These are phyloP conservation scores for Lagenaria siceraria DNA, from an alignment of 306 rosid genomes.

Conservation along the genomic window DNA sequence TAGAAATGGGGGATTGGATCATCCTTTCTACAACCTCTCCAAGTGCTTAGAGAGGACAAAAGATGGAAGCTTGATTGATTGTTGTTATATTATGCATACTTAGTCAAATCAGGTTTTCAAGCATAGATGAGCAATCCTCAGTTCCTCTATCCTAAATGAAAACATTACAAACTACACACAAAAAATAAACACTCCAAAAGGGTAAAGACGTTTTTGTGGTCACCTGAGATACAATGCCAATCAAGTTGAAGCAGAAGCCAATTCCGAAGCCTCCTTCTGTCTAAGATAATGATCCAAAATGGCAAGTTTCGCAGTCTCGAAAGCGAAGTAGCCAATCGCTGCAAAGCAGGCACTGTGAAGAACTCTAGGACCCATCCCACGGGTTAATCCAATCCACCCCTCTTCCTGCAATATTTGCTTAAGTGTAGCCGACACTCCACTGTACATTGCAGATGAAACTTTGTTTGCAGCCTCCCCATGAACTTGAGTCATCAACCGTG, in stretches of 20 bases:
- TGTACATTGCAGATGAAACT: conserved; percentile 36
- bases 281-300: conserved; percentile 46
- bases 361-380: conserved; percentile 93
- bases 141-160: neutral
- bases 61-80: neutral
- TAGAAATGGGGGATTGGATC: neutral
- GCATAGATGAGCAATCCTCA: neutral
- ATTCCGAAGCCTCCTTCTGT: conserved; percentile 32
- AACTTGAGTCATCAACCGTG: conserved; percentile 81
- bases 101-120: neutral
- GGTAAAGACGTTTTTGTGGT: neutral
- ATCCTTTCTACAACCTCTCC: neutral
- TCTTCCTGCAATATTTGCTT: conserved; percentile 62
- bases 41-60: neutral
- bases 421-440: conserved; percentile 49
- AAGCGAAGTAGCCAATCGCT: conserved; percentile 83
- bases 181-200: neutral
- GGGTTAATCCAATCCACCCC: conserved; percentile 66
- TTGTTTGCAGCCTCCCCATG: conserved; percentile 38
- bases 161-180: neutral
- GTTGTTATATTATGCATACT: neutral
- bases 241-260: conserved; percentile 24
- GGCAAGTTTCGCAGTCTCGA: conserved; percentile 77
- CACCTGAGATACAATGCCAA: neutral
- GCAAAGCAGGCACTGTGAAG: conserved; percentile 88